A percentile compares a stretch with the other conserved stretches of the same genome.
Conservation (phyloP, 495 filamentous ascomycete genomes). For the Neurospora africana region DNA sequence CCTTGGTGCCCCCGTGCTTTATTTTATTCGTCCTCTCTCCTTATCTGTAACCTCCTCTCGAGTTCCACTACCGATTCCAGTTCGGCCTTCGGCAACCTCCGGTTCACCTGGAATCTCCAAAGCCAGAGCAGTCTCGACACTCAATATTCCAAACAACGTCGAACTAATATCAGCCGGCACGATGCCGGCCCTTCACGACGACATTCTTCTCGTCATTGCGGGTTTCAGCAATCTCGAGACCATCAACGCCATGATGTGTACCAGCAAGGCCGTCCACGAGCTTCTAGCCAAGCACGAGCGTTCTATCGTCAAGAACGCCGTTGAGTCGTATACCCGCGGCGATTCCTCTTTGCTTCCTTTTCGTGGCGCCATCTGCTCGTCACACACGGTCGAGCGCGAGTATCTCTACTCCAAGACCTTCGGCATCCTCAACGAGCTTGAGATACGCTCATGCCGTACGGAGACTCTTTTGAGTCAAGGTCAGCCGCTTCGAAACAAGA, state of each 20-base stretch:
- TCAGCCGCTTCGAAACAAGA: not conserved
- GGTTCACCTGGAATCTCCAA: not conserved
- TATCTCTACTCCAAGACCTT: conserved; percentile 10
- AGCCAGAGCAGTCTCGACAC: not conserved
- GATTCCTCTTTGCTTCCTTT: conserved; percentile 4
- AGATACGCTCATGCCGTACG: conserved; percentile 11
- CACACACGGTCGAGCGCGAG: conserved; percentile 5
- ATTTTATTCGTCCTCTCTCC: not conserved
- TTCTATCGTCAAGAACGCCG: conserved; percentile 26
- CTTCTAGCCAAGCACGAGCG: conserved; percentile 12
- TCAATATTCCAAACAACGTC: not conserved
- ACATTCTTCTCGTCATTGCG: conserved; percentile 20
- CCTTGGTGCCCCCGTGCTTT: not conserved
- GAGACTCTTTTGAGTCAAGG: conserved; percentile 8
- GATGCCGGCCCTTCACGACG: conserved; percentile 3
- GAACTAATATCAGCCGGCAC: not conserved
- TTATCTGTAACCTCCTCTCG: not conserved
- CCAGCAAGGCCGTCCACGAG: conserved; percentile 9
- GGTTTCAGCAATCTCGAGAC: conserved; percentile 10
- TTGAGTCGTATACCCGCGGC: not conserved
- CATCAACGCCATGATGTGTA: conserved; percentile 5
- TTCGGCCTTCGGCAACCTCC: not conserved
- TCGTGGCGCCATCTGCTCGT: conserved; percentile 13
- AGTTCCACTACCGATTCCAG: not conserved
- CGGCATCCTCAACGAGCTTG: conserved; percentile 15